Evolutionary conservation across 164 flowering plant species (phyloP).

Genomic region (Vitis riparia): DNA sequence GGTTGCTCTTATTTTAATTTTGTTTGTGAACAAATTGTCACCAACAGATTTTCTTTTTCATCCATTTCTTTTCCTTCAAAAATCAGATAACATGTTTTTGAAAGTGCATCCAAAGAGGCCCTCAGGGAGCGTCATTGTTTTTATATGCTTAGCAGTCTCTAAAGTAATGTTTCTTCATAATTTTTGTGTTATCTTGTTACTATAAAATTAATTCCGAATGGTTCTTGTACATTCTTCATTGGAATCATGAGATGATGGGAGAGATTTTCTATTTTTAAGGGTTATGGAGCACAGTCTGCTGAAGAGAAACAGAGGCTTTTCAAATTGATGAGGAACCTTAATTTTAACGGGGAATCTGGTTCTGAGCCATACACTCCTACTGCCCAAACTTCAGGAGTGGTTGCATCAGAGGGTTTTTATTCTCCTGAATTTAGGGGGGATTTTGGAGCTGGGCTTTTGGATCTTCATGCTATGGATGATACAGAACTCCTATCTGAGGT

Average conservation of each 20-base stretch:
- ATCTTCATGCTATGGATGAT: slow-evolving; percentile 98
- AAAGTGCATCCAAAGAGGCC: no score
- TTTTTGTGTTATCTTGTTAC: no score
- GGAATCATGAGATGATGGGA: background rate
- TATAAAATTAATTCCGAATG: no score
- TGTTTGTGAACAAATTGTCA: no score
- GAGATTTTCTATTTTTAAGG: slow-evolving; percentile 41
- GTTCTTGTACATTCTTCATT: no score
- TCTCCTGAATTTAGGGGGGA: slow-evolving; percentile 89
- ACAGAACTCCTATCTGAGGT: slow-evolving; percentile 97
- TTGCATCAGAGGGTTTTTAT: slow-evolving; percentile 64
- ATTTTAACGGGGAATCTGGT: slow-evolving; percentile 80
- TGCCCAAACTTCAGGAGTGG: slow-evolving; percentile 57
- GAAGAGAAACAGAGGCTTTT: slow-evolving; percentile 97
- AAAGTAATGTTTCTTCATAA: no score
- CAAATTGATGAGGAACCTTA: slow-evolving; percentile 86
- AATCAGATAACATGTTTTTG: no score
- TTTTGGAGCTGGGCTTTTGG: slow-evolving; percentile 98
- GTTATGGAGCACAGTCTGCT: slow-evolving; percentile 93
- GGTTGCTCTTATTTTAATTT: no score
- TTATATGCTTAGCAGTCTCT: no score
- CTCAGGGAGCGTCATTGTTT: no score
- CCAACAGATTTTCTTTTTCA: background rate
- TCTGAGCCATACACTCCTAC: slow-evolving; percentile 80
- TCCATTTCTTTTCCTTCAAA: background rate